Conservation (phyloP, 2,329 filamentous ascomycete species). For the Colletotrichum tamarilloi region DNA sequence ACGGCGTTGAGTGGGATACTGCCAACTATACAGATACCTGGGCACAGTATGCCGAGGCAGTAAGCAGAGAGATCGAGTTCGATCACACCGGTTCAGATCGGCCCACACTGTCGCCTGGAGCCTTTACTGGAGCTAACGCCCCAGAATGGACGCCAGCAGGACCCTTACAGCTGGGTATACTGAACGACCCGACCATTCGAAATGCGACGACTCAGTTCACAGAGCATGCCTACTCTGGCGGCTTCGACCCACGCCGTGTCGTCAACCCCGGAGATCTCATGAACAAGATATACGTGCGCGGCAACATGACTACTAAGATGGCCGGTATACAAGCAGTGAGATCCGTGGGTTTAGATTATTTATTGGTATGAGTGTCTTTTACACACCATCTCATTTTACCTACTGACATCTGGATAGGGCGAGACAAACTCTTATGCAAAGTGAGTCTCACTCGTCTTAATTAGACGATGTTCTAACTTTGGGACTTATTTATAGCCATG, state of each 20-base stretch:
- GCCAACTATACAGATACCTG: neutral
- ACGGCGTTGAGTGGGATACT: neutral
- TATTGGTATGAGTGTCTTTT: neutral
- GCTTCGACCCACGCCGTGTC: neutral
- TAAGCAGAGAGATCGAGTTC: neutral
- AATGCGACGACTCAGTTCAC: neutral
- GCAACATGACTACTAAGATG: slow-evolving; percentile 1
- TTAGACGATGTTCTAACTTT: neutral
- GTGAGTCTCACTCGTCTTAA: neutral
- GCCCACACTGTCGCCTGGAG: neutral
- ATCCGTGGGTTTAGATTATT: neutral
- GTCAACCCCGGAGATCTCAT: neutral
- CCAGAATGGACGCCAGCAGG: neutral
- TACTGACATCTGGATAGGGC: neutral
- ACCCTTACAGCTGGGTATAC: neutral
- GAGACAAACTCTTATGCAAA: slow-evolving; percentile 9
- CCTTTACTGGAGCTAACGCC: neutral
- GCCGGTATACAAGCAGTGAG: neutral
- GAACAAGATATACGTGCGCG: neutral
- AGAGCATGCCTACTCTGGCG: slow-evolving; percentile 3
- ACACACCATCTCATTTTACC: neutral
- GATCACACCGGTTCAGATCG: too few relatives aligned
- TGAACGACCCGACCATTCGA: neutral
- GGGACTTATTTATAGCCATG: neutral
- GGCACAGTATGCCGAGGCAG: neutral